Base-by-base conservation (phyloP, 2,329 filamentous ascomycete species). In the Alternaria triticina region DNA sequence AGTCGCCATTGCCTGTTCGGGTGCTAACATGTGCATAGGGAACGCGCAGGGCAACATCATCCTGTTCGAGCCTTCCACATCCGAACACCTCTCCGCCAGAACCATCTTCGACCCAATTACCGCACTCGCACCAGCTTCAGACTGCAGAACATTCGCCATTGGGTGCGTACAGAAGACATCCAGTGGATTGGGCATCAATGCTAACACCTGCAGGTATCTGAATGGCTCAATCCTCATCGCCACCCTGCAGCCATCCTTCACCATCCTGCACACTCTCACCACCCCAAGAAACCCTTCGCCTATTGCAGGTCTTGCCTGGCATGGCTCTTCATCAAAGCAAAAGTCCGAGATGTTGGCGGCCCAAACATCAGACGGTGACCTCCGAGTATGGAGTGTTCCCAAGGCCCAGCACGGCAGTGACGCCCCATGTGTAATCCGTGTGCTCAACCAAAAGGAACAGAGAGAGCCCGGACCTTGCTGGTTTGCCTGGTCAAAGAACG, bases 401-500 rank as follows among this genome's bases (percentile, higher is more conserved):
- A 99, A 98, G 80, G 87, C 87, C 63, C 84, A 90, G 78, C 86
- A 89, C 77, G 81, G 87, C 72, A 81, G 86, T 72, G 88, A 97
- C 70, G 86, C 90, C 17, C 94, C 94, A 36, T 95, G 94, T 74
- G 91, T 97, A 8, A 96, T 98, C 63, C 87, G 96, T 66, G 90
- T 96, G 27, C 83, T 99, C 52, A 95, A 93, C 78, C 87, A 92
- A 72, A 89, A 89, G 8, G 94, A 97, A 65, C 89, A 89, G 68
- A 89, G 87, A 69, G 83, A 88, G 33, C 82, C 88, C 3, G 93
- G 93, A 1, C 91, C 92, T 40, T 97, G 97, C 77, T 99, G 96
- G 96, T 94, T 97, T 85, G 91, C 90, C 20, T 99, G 96, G 96
- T 98, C 96, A 0, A 98, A 97, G 82, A 98, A 97, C 82, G 96